These are phyloP conservation scores for Epichloe coenophiala DNA, from an alignment of 2,329 filamentous ascomycete species.

Conservation along the genomic window DNA sequence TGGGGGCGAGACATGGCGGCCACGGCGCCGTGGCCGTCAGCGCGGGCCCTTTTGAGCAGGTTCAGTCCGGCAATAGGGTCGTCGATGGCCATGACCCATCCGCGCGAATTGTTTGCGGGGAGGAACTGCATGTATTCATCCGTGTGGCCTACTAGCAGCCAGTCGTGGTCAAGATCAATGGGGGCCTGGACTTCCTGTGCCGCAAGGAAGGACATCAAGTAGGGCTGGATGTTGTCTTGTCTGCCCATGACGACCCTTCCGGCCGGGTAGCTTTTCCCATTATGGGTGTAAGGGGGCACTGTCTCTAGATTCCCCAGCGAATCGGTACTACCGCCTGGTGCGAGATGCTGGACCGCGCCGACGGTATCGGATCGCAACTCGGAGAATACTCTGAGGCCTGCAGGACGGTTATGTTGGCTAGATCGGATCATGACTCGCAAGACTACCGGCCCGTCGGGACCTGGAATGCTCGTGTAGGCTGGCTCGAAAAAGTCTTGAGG, in stretches of 20 bases:
- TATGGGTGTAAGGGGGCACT: slow-evolving; percentile 18
- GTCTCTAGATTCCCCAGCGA: slow-evolving; percentile 23
- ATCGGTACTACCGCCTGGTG: slow-evolving; percentile 9
- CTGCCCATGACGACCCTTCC: slow-evolving; percentile 12
- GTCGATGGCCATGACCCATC: slow-evolving; percentile 13
- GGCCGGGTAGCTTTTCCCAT: slow-evolving; percentile 10
- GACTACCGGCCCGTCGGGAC: slow-evolving; percentile 15
- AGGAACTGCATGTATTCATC: slow-evolving; percentile 19
- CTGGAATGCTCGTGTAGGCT: slow-evolving; percentile 23
- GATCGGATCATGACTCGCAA: slow-evolving; percentile 16
- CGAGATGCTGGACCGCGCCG: slow-evolving; percentile 18
- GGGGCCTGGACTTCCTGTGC: slow-evolving; percentile 22
- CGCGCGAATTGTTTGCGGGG: slow-evolving; percentile 11
- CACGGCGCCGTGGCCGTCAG: slow-evolving; percentile 12
- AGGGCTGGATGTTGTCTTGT: background rate
- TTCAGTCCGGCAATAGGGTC: slow-evolving; percentile 13
- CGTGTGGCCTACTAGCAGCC: slow-evolving; percentile 14
- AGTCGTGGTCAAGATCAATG: slow-evolving; percentile 16
- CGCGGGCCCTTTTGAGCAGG: slow-evolving; percentile 11
- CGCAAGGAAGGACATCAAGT: slow-evolving; percentile 15
- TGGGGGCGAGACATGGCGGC: background rate
- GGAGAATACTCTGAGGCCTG: slow-evolving; percentile 20
- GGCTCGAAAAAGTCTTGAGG: slow-evolving; percentile 27
- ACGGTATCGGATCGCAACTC: slow-evolving; percentile 16
- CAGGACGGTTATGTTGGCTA: slow-evolving; percentile 9